These are phyloP conservation scores for Cladorrhinum sp. DNA, from an alignment of 2,329 filamentous ascomycete species.

Conservation along the genomic window DNA sequence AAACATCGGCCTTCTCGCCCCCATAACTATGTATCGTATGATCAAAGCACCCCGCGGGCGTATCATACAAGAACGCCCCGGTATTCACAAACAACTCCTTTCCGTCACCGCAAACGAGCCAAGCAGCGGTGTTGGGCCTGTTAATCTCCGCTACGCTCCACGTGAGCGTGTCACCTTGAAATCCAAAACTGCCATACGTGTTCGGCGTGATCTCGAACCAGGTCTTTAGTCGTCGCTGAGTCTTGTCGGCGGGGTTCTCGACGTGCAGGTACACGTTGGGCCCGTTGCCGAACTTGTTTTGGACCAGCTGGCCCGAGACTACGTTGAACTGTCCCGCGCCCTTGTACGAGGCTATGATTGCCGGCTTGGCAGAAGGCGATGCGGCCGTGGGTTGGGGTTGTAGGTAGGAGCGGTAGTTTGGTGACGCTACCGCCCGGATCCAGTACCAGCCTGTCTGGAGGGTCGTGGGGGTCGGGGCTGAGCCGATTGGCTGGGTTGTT, in stretches of 20 bases:
- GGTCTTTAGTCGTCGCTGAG: conserved; percentile 45
- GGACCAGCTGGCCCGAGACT: conserved; percentile 48
- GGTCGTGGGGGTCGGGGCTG: conserved; percentile 30
- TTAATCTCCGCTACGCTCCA: conserved; percentile 46
- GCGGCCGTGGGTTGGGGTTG: conserved; percentile 39
- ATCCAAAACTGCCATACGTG: conserved; percentile 51
- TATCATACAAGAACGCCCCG: conserved; percentile 53
- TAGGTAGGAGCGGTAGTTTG: conserved; percentile 52
- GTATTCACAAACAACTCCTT: conserved; percentile 52
- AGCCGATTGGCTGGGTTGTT: neutral
- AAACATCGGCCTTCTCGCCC: conserved; percentile 16
- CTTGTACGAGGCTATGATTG: conserved; percentile 45
- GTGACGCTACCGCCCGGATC: conserved; percentile 52
- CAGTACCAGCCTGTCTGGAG: conserved; percentile 49
- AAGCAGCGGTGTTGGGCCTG: conserved; percentile 51
- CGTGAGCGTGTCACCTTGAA: conserved; percentile 51
- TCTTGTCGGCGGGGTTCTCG: conserved; percentile 40
- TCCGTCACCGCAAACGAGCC: conserved; percentile 48
- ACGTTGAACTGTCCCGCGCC: conserved; percentile 55
- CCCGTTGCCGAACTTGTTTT: conserved; percentile 37
- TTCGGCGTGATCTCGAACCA: conserved; percentile 47
- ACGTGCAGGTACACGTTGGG: conserved; percentile 42
- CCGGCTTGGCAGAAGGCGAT: conserved; percentile 32
- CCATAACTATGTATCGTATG: conserved; percentile 21
- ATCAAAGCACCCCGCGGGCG: conserved; percentile 45